These are phyloP conservation scores for Ceratobasidium sp. DNA, from an alignment of 1,284 basidiomycete genomes.

Conservation along the genomic window DNA sequence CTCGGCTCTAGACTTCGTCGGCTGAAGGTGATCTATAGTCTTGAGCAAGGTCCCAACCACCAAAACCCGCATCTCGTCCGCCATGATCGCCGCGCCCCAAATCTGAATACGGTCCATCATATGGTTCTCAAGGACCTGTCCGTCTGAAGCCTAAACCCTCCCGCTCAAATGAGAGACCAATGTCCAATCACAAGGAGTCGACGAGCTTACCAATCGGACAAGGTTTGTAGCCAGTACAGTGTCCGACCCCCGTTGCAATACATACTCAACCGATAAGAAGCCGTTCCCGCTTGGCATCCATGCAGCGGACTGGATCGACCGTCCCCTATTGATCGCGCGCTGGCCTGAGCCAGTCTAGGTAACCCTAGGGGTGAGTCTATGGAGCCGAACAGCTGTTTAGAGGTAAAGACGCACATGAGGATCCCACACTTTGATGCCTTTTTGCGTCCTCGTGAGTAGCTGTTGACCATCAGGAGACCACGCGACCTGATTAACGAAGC, in stretches of 20 bases:
- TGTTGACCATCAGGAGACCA: slow-evolving; percentile 61
- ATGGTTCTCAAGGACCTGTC: slow-evolving; percentile 63
- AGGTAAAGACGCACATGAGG: slow-evolving; percentile 62
- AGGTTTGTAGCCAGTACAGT: not conserved
- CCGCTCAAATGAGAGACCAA: too few relatives aligned
- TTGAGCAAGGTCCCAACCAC: slow-evolving; percentile 77
- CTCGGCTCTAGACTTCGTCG: slow-evolving; percentile 79
- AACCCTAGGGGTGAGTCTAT: slow-evolving; percentile 29
- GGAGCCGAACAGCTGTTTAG: not conserved
- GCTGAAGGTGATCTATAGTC: slow-evolving; percentile 73
- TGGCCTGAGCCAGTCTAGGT: slow-evolving; percentile 77
- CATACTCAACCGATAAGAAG: slow-evolving; percentile 47
- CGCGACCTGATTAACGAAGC: slow-evolving; percentile 83
- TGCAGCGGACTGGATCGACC: slow-evolving; percentile 73
- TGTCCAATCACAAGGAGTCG: too few relatives aligned
- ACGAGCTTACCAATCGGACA: slow-evolving; percentile 26
- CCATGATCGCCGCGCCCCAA: slow-evolving; percentile 79
- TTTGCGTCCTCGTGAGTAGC: slow-evolving; percentile 53
- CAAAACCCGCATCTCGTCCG: slow-evolving; percentile 69
- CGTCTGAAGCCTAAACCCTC: slow-evolving; percentile 65
- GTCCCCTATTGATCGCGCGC: slow-evolving; percentile 75
- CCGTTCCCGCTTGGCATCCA: slow-evolving; percentile 80
- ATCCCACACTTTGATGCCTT: slow-evolving; percentile 83
- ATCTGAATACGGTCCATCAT: slow-evolving; percentile 75
- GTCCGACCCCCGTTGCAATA: slow-evolving; percentile 9